Percentiles rank a stretch among this genome's conserved stretches.
Evolutionary conservation across 1,284 basidiomycete species (phyloP).

Genomic region (Bondarzewia mesenterica): DNA sequence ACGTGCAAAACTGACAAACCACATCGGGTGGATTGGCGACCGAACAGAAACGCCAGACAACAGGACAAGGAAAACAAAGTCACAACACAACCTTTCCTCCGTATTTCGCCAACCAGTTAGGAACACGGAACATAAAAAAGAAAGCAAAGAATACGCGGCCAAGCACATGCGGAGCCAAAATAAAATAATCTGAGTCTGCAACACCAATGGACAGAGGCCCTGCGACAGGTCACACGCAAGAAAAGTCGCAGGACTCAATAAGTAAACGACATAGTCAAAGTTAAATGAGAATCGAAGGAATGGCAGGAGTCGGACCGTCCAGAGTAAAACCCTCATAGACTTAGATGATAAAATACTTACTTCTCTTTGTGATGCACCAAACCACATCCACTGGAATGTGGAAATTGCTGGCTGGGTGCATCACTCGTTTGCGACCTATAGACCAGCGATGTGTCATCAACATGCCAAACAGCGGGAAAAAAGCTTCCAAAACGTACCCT

Average conservation of each 20-base stretch:
- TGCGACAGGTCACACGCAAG: no score
- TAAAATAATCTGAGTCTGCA: no score
- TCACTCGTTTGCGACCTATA: conserved; percentile 33
- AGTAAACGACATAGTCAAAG: background rate
- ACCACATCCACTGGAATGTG: background rate
- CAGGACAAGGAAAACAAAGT: no score
- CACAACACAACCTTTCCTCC: no score
- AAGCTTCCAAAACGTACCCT: conserved; percentile 31
- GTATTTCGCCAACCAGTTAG: no score
- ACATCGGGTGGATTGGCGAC: no score
- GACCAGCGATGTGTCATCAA: background rate
- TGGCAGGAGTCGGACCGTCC: background rate
- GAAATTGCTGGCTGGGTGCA: background rate
- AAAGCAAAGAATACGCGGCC: no score
- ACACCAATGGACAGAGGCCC: no score
- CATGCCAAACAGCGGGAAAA: conserved; percentile 4
- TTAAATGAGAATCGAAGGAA: background rate
- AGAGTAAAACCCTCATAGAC: background rate
- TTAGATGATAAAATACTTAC: background rate
- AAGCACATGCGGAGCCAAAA: no score
- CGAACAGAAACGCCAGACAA: no score
- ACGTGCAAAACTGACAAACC: no score
- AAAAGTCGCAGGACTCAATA: background rate
- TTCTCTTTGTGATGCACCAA: background rate
- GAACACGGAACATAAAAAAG: no score